phyloP scores from a whole-genome alignment of 495 filamentous ascomycete genomes.

The Aspergillus avenaceus region DNA sequence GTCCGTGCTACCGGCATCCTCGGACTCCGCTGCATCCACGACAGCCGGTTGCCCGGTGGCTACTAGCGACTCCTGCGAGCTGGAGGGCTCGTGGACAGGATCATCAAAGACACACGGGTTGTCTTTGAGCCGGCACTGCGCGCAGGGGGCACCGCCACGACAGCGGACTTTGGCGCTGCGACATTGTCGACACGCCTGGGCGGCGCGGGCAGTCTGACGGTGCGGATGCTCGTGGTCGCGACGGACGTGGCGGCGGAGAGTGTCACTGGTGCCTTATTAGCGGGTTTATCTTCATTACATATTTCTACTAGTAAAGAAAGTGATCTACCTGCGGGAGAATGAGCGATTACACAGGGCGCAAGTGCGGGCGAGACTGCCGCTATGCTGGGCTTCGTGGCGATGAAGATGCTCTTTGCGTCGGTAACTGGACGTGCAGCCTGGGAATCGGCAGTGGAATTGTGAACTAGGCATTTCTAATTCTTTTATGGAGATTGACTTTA shows the following conservation, averaged over 20 bases:
- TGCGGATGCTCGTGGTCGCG: constrained; percentile 5
- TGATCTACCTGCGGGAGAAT: constrained; percentile 4
- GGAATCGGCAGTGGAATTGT: constrained; percentile 7
- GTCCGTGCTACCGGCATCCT: neutral
- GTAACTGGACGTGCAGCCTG: constrained; percentile 3
- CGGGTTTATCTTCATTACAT: neutral
- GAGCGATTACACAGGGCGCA: constrained; percentile 7
- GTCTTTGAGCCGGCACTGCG: neutral
- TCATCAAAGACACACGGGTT: neutral
- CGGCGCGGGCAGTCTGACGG: neutral
- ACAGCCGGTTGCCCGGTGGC: neutral
- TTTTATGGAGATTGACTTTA: neutral
- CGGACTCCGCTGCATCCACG: neutral
- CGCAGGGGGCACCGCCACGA: constrained; percentile 5
- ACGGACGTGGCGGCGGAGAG: constrained; percentile 11
- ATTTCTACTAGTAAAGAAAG: neutral
- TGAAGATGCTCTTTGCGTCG: constrained; percentile 9
- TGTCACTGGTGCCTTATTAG: constrained; percentile 1
- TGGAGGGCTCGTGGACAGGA: too few species aligned
- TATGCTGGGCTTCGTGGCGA: constrained; percentile 12
- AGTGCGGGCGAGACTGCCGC: neutral
- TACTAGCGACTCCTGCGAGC: neutral
- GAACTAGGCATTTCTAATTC: too few species aligned
- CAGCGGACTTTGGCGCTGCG: constrained; percentile 10
- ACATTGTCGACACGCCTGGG: constrained; percentile 4